Evolutionary conservation across 1,284 basidiomycete genomes (phyloP), one percentile per base, ranked within the genome.

Genomic region (Cutaneotrichosporon cavernicola): DNA sequence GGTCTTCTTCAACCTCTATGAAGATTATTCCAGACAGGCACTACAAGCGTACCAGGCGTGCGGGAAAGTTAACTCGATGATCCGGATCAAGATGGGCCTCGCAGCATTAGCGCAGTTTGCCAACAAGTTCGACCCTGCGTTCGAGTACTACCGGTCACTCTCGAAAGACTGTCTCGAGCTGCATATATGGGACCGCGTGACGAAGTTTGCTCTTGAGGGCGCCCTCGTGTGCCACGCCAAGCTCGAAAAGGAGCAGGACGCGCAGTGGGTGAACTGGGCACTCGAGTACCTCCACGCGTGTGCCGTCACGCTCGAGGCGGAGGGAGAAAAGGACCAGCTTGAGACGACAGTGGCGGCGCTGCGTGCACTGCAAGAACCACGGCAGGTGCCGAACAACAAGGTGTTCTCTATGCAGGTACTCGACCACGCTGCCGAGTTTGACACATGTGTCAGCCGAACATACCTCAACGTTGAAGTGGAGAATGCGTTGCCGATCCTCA

Each of bases 11-110:
- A 86, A 88, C 56, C 79, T 91, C 11, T 96, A 94, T 75, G 81
- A 87, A 16, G 81, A 81, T 16, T 78, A 89, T 38, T 92, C 91
- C 2, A 90, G 91, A 72, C 87, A 89, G 56, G 88, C 91, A 9
- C 89, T 96, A 56, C 87, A 90, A 52, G 85, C 90, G 64, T 97
- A 92, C 72, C 88, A 87, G 51, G 88, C 86, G 64, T 88, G 90
- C 16, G 89, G 89, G 5, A 86, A 93, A 57, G 85, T 88, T 56
- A 90, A 95, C 72, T 92, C 90, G 71, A 90, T 91, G 1, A 80
- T 95, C 50, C 89, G 90, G 72, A 81, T 97, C 53, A 91, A 92
- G 72, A 89, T 89, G 2, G 88, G 86, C 71, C 83, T 97, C 4
- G 94, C 93, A 0, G 90, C 90, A 9, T 85, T 98, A 22, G 91